Evolutionary conservation across 495 filamentous ascomycete species (phyloP).

Genomic region (Pyronema domesticum): DNA sequence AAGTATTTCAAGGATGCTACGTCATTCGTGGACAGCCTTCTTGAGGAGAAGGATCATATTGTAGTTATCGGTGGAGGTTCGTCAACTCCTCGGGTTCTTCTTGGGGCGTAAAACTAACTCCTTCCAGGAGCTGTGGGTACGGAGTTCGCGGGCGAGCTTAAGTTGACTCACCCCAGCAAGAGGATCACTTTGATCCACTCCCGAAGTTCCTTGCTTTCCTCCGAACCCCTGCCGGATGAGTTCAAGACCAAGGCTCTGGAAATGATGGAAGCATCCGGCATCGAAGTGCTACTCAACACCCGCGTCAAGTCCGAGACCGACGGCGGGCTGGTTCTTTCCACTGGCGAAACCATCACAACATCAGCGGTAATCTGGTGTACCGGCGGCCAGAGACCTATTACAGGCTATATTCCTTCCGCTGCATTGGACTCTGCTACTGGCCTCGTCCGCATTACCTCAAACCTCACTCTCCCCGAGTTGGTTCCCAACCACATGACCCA

Average conservation of each 20-base stretch:
- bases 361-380: conserved; percentile 38
- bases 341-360: conserved; percentile 35
- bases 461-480: neutral
- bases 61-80: conserved; percentile 40
- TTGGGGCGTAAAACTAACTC: neutral
- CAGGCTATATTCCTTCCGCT: conserved; percentile 31
- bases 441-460: conserved; percentile 36
- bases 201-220: conserved; percentile 40
- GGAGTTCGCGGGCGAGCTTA: conserved; percentile 53
- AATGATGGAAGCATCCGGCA: conserved; percentile 32
- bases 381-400: neutral
- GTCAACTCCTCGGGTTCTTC: conserved; percentile 2
- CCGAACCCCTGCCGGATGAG: conserved; percentile 48
- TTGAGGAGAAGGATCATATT: conserved; percentile 32
- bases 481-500: conserved; percentile 27
- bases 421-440: conserved; percentile 34
- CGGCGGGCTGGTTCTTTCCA: conserved; percentile 34
- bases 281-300: conserved; percentile 38
- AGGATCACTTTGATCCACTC: conserved; percentile 53
- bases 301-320: conserved; percentile 27
- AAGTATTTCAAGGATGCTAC: conserved; percentile 40
- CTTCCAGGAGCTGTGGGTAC: conserved; percentile 46
- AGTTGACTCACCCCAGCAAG: conserved; percentile 37
- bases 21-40: conserved; percentile 28
- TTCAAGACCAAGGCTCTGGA: conserved; percentile 37